A percentile compares a stretch with the other conserved stretches of the same genome.
phyloP scores from a whole-genome alignment of 345 rosid genomes.

The Anacardium occidentale region DNA sequence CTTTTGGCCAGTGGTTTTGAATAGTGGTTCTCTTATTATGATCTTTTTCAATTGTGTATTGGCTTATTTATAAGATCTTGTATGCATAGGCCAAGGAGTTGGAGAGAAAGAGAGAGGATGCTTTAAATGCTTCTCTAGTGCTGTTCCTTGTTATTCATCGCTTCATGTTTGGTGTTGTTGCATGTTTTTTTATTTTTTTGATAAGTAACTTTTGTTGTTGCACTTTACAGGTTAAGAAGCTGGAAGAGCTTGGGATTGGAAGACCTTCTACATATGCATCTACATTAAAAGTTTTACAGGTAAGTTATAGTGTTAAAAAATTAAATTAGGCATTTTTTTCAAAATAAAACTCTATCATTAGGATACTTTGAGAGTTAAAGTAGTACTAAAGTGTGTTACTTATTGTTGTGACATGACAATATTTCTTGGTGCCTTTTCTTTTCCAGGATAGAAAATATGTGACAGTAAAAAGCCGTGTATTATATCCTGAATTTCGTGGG shows the following conservation, averaged over 20 bases:
- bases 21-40: background rate
- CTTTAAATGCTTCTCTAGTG: background rate
- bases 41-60: background rate
- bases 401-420: background rate
- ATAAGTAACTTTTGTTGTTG: no score
- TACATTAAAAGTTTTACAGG: constrained; percentile 86
- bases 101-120: background rate
- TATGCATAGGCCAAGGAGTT: constrained; percentile 6
- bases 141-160: constrained; percentile 1
- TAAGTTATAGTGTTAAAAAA: constrained; percentile 24
- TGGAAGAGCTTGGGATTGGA: constrained; percentile 99
- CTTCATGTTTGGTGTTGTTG: constrained; percentile 15
- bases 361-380: background rate
- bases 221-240: constrained; percentile 74
- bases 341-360: background rate
- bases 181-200: no score
- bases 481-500: constrained; percentile 94
- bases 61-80: background rate
- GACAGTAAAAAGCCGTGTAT: constrained; percentile 56
- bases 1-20: background rate
- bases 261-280: constrained; percentile 97
- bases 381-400: background rate
- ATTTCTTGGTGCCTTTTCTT: constrained; percentile 17
- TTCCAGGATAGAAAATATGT: constrained; percentile 87
- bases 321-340: background rate